A percentile compares a stretch with the other conserved stretches of the same genome.
phyloP scores from a whole-genome alignment of 2,329 filamentous ascomycete species.

The Phaeosphaeria sp. region DNA sequence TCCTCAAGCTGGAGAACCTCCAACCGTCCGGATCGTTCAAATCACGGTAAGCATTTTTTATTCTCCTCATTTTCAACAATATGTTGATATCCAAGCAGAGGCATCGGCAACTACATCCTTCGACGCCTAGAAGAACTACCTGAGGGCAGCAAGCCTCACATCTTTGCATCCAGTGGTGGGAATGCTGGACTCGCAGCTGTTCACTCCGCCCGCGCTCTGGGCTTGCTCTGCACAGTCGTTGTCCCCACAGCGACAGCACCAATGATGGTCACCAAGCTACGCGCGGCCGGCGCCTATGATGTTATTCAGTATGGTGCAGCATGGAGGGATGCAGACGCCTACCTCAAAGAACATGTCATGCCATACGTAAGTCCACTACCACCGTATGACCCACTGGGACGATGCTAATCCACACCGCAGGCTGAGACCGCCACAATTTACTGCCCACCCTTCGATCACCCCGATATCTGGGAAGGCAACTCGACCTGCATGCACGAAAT shows the following conservation, averaged over 20 bases:
- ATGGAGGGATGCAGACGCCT: conserved; percentile 73
- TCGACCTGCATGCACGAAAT: conserved; percentile 64
- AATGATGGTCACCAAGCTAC: conserved; percentile 75
- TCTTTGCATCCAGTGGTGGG: conserved; percentile 81
- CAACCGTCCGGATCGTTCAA: conserved; percentile 90
- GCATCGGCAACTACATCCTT: conserved; percentile 75
- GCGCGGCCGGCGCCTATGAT: conserved; percentile 68
- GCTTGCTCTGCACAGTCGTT: conserved; percentile 74
- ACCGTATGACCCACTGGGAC: neutral
- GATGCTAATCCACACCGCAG: conserved; percentile 23
- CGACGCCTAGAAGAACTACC: conserved; percentile 52
- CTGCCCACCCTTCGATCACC: conserved; percentile 73
- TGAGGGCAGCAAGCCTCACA: conserved; percentile 58
- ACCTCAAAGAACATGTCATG: conserved; percentile 67
- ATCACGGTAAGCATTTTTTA: conserved; percentile 55
- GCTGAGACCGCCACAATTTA: conserved; percentile 59
- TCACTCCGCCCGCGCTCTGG: conserved; percentile 70
- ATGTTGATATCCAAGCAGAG: conserved; percentile 44
- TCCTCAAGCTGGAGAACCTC: conserved; percentile 83
- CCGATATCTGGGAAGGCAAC: conserved; percentile 71
- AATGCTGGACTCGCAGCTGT: conserved; percentile 87
- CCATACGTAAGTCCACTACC: conserved; percentile 32
- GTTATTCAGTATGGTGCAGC: conserved; percentile 72
- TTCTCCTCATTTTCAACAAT: neutral
- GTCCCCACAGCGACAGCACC: conserved; percentile 70